Evolutionary conservation across 2,329 filamentous ascomycete genomes (phyloP), one percentile per base, ranked within the genome.

Genomic region (Aspergillus brasiliensis): DNA sequence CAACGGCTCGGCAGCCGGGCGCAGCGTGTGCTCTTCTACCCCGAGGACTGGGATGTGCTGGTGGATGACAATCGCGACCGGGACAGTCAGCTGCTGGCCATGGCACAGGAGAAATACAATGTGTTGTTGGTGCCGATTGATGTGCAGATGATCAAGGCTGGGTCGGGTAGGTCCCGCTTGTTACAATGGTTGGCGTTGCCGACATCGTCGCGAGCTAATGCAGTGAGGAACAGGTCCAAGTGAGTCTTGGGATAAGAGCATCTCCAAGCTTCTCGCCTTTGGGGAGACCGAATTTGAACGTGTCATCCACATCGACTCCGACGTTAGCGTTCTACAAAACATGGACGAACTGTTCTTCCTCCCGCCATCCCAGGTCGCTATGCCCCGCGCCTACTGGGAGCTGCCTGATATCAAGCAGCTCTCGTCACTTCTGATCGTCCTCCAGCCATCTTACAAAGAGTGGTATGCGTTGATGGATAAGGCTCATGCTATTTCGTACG

Each of bases 341-440:
- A 83, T 91, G 80, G 89, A 92, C 65, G 88, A 91, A 57, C 80
- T 91, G 0, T 92, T 92, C 75, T 82, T 88, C 27, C 78, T 89
- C 1, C 89, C 89, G 0, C 71, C 77, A 1, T 81, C 83, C 1
- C 78, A 83, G 1, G 82, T 89, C 3, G 88, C 88, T 2, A 88
- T 91, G 83, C 87, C 89, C 1, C 84, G 86, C 31, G 89, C 89
- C 8, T 91, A 91, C 72, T 91, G 89, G 89, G 78, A 86, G 1
- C 79, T 84, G 5, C 83, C 83, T 0, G 77, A 81, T 0, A 78
- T 77, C 8, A 79, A 80, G 62, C 79, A 81, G 2, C 78, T 91
- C 10, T 85, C 86, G 0, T 86, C 85, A 2, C 81, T 87, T 44
- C 69, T 90, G 42, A 82, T 90, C 71, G 82, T 90, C 3, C 76